Conservation (phyloP, 2,329 filamentous ascomycete species). For the Eutypella sp. region DNA sequence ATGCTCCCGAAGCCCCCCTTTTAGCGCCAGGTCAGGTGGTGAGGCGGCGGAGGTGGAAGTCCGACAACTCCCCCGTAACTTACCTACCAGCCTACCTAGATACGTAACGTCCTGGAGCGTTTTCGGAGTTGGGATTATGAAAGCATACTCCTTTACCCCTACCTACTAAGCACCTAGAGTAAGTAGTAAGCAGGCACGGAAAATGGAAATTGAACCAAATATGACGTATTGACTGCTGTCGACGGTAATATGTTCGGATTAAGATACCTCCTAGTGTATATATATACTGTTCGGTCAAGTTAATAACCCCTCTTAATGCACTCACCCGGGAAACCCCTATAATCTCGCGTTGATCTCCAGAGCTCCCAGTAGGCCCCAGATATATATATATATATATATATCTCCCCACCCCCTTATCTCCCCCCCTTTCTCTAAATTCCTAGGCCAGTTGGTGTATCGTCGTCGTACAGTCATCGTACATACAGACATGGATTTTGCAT, state of each 20-base stretch:
- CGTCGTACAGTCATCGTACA: slow-evolving; percentile 1
- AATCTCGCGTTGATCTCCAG: no score
- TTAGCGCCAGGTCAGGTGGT: neutral
- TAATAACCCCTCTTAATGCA: no score
- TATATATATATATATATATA: neutral
- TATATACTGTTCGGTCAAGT: no score
- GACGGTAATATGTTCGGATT: no score
- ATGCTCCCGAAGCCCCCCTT: neutral
- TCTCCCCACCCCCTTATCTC: neutral
- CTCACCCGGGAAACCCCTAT: no score
- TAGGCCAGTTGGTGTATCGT: neutral
- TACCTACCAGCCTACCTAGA: neutral
- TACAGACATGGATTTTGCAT: no score
- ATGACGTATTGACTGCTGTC: no score
- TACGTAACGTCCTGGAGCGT: neutral
- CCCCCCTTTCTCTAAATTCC: neutral
- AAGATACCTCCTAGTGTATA: no score
- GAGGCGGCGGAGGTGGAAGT: neutral
- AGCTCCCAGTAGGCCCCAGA: neutral
- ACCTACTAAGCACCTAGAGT: no score
- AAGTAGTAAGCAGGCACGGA: neutral
- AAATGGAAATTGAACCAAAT: no score
- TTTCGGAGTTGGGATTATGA: no score
- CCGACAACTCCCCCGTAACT: neutral
- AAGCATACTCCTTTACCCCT: no score